These are phyloP conservation scores for Alternaria angustiovoidea DNA, from an alignment of 2,329 filamentous ascomycete species.

Conservation along the genomic window DNA sequence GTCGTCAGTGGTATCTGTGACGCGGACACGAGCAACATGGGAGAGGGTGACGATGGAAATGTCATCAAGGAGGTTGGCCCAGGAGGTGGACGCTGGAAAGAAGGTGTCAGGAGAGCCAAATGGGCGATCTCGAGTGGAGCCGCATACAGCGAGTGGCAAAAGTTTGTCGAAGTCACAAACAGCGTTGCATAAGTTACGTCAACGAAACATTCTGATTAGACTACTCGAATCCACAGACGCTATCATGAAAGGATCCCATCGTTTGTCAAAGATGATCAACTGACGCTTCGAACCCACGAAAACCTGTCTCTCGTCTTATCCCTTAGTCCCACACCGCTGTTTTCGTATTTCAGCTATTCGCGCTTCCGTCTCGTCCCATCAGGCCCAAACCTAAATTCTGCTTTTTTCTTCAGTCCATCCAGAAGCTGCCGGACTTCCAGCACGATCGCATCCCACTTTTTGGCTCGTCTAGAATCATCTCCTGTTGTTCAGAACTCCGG, in stretches of 20 bases:
- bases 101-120: constrained; percentile 84
- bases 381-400: not conserved
- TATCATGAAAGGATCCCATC: not conserved
- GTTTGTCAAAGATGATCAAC: not conserved
- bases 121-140: constrained; percentile 89
- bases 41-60: constrained; percentile 77
- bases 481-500: not conserved
- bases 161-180: constrained; percentile 86
- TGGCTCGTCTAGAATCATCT: not conserved
- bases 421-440: not conserved
- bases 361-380: not conserved
- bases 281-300: not conserved
- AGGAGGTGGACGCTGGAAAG: constrained; percentile 90
- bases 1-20: constrained; percentile 89
- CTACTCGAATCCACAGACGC: not conserved
- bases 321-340: not conserved
- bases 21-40: constrained; percentile 80
- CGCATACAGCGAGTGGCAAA: constrained; percentile 82
- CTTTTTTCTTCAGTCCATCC: not conserved
- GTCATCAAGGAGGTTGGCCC: constrained; percentile 85
- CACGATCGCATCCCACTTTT: not conserved
- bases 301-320: not conserved
- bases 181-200: constrained; percentile 31
- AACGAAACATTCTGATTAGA: not conserved
- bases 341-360: not conserved